Evolutionary conservation across 441 rosid genomes (phyloP), one percentile per base, ranked within the genome.

Genomic region (Hura crepitans): DNA sequence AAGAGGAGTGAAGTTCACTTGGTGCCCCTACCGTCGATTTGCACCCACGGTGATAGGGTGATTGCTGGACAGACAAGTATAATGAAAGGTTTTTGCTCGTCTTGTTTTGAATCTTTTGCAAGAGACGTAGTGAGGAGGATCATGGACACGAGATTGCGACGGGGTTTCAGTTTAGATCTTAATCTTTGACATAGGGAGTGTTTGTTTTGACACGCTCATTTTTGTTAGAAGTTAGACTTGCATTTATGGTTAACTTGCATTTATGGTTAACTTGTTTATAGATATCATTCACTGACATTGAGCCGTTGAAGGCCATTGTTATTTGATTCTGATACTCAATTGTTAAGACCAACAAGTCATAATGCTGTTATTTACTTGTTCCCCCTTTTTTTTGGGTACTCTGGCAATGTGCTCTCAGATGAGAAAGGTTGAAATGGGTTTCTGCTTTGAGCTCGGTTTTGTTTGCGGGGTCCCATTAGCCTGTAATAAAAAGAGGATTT

Each of bases 91-190:
- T 82, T 84, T 75, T 96, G 99, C 83, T 83, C 83, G 20, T 65
- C 87, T 68, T 96, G 99, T 79, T 92, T 96, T 43, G 97, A 96
- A 81, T 84, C 91, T 50, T 89, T 85, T 78, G 90, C 80, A 74
- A 85, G 87, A 77, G 92, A 87, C 13, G 93, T 88, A 72, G 98
- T 93, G 84, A 87, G 84, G 83, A 87, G 80, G 78, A 87, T 88
- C 74, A 76, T 91, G 86, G 93, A 91, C 67, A 81, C 89, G 5
- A 89, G 89, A 74, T 75, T 80, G 68, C 92, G 89, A 1, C 92
- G 73, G 68, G 91, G 99, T 96, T 80, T 96, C 75, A 84, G 93
- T 33, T 84, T 87, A 84, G 92, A 91, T 67, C 87, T 88, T 85
- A 80, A 70, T 63, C 43, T 14, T 65, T 59, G 18, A 49, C 45